Base-by-base conservation (phyloP, 441 rosid genomes). In the Biscutella laevigata region DNA sequence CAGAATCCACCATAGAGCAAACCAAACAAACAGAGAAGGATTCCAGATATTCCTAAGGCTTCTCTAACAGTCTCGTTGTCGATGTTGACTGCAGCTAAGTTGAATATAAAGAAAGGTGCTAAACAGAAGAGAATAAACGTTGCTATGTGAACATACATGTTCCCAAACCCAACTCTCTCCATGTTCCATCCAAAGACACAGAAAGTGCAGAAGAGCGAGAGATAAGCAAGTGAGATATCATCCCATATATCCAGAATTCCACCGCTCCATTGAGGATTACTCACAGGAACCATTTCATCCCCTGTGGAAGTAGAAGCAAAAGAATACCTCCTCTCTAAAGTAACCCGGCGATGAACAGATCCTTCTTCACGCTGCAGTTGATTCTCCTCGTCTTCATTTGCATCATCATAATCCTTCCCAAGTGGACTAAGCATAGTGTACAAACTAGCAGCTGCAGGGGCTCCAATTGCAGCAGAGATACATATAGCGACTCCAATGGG, bases 141-240 rank as follows among this genome's bases (percentile, higher is more conserved):
- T 0, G 91, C 91, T 30, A 86, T 77, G 67, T 90, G 95, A 30
- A 86, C 97, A 61, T 84, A 90, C 94, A 84, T 84, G 75, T 90
- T 90, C 34, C 97, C 97, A 45, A 90, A 84, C 20, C 95, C 92
- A 34, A 90, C 82, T 61, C 92, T 81, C 67, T 90, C 95, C 97
- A 84, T 84, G 58, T 90, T 86, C 97, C 95, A 82, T 35, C 97
- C 94, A 25, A 90, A 90, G 25, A 86, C 94, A 71, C 92, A 90
- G 59, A 75, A 86, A 6, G 70, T 77, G 59, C 92, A 86, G 66
- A 84, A 82, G 1, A 86, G 77, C 3, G 95, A 89, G 2, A 90
- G 81, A 38, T 84, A 86, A 2, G 95, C 95, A 6, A 83, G 37
- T 24, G 95, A 79, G 35, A 86, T 82, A 64, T 90, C 89, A 25